Conservation (phyloP, 768 basidiomycete genomes). For the Suillus ampliporus region DNA sequence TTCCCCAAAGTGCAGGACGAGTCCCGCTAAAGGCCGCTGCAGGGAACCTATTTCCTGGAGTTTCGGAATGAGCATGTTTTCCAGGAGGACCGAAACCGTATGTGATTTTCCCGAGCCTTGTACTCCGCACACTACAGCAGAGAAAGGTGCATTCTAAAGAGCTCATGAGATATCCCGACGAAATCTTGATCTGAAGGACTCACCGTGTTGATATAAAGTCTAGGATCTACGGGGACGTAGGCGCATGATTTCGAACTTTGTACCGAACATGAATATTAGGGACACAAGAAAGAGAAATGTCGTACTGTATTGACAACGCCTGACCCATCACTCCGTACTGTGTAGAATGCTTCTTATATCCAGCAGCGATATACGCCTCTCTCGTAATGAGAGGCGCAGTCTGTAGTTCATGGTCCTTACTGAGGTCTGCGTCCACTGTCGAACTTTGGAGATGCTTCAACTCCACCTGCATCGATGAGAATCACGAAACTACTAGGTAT, state of each 20-base stretch:
- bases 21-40: conserved; percentile 54
- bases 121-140: conserved; percentile 69
- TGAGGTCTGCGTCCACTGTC: conserved; percentile 1
- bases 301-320: conserved; percentile 45
- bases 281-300: not conserved
- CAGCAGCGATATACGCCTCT: conserved; percentile 40
- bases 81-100: conserved; percentile 62
- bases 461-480: conserved; percentile 8
- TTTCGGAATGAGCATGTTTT: conserved; percentile 60
- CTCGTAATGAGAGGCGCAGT: conserved; percentile 52
- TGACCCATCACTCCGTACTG: conserved; percentile 64
- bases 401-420: conserved; percentile 8
- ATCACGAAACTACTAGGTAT: not conserved
- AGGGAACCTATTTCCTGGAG: conserved; percentile 52
- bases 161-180: not conserved
- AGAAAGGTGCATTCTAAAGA: conserved; percentile 66
- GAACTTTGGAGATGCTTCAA: conserved; percentile 6
- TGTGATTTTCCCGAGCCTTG: conserved; percentile 73
- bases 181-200: conserved; percentile 16
- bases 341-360: conserved; percentile 25
- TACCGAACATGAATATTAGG: not conserved
- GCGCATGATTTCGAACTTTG: conserved; percentile 34
- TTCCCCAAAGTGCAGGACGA: conserved; percentile 67
- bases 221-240: conserved; percentile 43
- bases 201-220: conserved; percentile 67